These are phyloP conservation scores for Pilatotrama ljubarskyi DNA, from an alignment of 768 basidiomycete genomes.

Conservation along the genomic window DNA sequence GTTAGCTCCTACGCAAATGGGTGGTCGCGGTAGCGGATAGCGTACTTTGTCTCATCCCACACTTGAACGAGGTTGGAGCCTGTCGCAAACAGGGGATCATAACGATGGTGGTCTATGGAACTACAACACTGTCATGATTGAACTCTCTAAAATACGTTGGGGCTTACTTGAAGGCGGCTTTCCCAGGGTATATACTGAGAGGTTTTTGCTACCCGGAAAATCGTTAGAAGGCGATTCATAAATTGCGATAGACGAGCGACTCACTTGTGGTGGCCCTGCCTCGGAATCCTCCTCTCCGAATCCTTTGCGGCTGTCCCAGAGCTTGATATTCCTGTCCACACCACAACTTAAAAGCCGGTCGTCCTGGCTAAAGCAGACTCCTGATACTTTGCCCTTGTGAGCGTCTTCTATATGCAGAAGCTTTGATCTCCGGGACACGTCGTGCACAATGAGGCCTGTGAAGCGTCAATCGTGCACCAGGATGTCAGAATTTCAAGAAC, in stretches of 20 bases:
- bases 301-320: slow-evolving; percentile 56
- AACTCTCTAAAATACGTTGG: background rate
- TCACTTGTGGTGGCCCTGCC: slow-evolving; percentile 42
- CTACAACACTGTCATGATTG: slow-evolving; percentile 41
- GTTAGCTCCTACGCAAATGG: background rate
- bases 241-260: background rate
- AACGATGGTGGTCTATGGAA: slow-evolving; percentile 91
- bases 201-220: slow-evolving; percentile 45
- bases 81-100: slow-evolving; percentile 89
- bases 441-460: slow-evolving; percentile 83
- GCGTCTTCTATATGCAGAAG: slow-evolving; percentile 62
- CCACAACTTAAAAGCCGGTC: slow-evolving; percentile 76
- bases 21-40: background rate
- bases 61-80: slow-evolving; percentile 92
- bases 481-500: slow-evolving; percentile 30
- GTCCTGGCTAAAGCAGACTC: slow-evolving; percentile 69
- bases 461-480: background rate
- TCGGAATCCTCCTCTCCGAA: slow-evolving; percentile 30
- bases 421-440: slow-evolving; percentile 60
- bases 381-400: slow-evolving; percentile 85
- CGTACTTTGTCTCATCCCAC: slow-evolving; percentile 97
- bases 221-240: background rate
- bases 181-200: slow-evolving; percentile 77
- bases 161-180: slow-evolving; percentile 86
- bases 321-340: slow-evolving; percentile 77